Evolutionary conservation across 2,329 filamentous ascomycete genomes (phyloP), one percentile per base, ranked within the genome.

Genomic region (Drechslerella stenobrocha): DNA sequence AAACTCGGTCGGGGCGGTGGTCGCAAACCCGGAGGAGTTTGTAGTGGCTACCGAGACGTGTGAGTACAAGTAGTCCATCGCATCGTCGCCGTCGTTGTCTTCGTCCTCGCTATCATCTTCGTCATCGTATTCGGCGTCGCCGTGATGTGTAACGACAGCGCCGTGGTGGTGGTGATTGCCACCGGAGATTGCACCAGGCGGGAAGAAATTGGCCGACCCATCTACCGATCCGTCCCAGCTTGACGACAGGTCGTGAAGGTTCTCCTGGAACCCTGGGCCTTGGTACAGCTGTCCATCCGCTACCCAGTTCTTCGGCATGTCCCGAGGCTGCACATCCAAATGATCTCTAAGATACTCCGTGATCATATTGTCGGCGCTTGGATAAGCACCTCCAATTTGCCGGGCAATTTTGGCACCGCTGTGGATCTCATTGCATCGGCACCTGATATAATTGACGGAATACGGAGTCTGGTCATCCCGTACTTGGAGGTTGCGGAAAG

Each of bases 381-480:
- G 8, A 18, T 42, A 7, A 7, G 37, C 7, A 13, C 37, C 3
- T 20, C 7, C 18, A 3, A 42, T 8, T n/a, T 18, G 4, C n/a
- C 13, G n/a, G n/a, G n/a, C 22, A 7, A 42, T 5, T 20, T 18
- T 18, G 6, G 15, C 18, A 7, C 22, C 37, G 15, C 15, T 9
- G 6, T 42, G 37, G 18, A 42, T 7, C 13, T 42, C 37, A 8
- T 18, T 18, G 37, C 37, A 42, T 13, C 60, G 52, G 18, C 34
- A n/a, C 26, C 51, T 57, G 13, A 40, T 57, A 20, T 65, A 65
- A 7, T 56, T 52, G 9, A 46, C 28, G 8, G 52, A 65, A 32
- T 65, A 65, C 2, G 60, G 60, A 3, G 46, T 35, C 34, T 65
- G 60, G 24, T 50, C 46, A 7, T 30, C 48, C 1, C 60, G 60